Percentiles rank a stretch among this genome's conserved stretches.
These are phyloP conservation scores for Saposhnikovia divaricata DNA, from an alignment of 129 eudicot genomes.

Conservation along the genomic window DNA sequence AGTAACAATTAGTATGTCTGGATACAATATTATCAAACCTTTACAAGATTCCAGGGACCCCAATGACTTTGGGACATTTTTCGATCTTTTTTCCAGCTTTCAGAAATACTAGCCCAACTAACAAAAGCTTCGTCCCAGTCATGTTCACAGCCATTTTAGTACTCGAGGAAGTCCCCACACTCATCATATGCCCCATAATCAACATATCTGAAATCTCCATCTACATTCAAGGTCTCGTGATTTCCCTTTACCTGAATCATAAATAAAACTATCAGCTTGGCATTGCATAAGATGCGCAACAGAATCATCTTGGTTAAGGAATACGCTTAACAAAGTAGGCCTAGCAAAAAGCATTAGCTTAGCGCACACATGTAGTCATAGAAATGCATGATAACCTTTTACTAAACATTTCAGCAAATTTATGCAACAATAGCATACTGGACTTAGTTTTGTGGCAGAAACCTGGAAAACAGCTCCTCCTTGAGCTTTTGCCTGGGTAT, in stretches of 20 bases:
- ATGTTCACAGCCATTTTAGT: conserved; percentile 56
- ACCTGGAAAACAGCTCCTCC: conserved; percentile 99
- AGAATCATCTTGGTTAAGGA: not conserved
- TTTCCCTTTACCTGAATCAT: conserved; percentile 76
- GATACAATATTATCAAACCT: conserved; percentile 46
- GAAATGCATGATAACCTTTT: not conserved
- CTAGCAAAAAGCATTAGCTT: not conserved
- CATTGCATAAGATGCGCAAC: not conserved
- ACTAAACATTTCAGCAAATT: not conserved
- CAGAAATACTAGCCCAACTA: conserved; percentile 61
- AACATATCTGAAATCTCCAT: conserved; percentile 92
- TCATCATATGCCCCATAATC: conserved; percentile 85
- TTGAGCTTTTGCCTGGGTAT: conserved; percentile 78
- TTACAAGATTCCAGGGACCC: conserved; percentile 83
- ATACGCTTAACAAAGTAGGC: not conserved
- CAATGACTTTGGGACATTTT: conserved; percentile 43
- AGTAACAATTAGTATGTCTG: not conserved
- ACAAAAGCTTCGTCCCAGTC: conserved; percentile 91
- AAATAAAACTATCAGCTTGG: not conserved
- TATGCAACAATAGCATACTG: not conserved
- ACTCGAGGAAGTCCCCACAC: conserved; percentile 79
- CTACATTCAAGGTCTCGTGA: conserved; percentile 92
- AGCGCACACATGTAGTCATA: not conserved
- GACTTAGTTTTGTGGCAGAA: not conserved
- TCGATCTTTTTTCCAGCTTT: conserved; percentile 54